Conservation (phyloP, 2,329 filamentous ascomycete genomes). For the Fonsecaea multimorphosa region DNA sequence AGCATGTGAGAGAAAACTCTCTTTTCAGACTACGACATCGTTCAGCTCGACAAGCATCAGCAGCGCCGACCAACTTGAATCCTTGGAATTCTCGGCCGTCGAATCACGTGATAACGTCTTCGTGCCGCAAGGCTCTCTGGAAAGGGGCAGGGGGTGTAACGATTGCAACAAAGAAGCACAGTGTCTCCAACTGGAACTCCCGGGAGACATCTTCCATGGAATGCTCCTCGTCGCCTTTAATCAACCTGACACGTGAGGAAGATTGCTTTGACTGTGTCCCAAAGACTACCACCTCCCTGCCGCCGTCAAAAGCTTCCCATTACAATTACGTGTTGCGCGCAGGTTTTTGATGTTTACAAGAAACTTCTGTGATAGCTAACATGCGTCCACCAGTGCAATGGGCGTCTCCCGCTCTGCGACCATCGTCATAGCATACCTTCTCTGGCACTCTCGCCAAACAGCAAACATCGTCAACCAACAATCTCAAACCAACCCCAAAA, state of each 20-base stretch:
- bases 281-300: background rate
- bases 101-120: background rate
- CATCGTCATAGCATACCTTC: conserved; percentile 81
- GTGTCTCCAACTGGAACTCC: background rate
- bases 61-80: background rate
- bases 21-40: background rate
- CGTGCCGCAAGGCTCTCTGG: background rate
- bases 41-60: background rate
- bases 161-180: background rate
- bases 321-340: background rate
- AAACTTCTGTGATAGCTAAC: conserved; percentile 2
- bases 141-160: background rate
- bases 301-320: background rate
- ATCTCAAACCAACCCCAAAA: background rate
- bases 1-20: background rate
- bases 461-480: conserved; percentile 9
- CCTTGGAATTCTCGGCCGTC: background rate
- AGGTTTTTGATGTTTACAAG: background rate
- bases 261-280: background rate
- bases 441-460: conserved; percentile 55
- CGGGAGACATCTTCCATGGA: background rate
- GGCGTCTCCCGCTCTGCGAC: conserved; percentile 93
- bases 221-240: background rate
- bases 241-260: background rate
- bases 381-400: conserved; percentile 74